Evolutionary conservation across 176 grass and related monocot species (phyloP).

Genomic region (Lolium perenne): DNA sequence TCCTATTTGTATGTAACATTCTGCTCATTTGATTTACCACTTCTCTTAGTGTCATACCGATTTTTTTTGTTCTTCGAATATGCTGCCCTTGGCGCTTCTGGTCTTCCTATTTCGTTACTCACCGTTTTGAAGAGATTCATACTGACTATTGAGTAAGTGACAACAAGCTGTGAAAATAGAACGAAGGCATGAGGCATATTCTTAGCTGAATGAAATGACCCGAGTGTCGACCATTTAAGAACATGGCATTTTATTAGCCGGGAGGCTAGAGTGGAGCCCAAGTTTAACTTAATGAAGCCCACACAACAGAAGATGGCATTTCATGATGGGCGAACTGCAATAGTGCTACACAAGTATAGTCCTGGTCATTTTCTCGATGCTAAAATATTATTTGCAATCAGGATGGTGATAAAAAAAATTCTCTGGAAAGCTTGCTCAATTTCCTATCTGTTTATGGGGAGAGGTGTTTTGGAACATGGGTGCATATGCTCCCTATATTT

Average conservation of each 20-base stretch:
- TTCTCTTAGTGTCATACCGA: neutral
- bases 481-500: no score
- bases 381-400: neutral
- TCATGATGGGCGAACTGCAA: neutral
- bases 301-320: no score
- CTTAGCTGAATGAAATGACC: neutral
- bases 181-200: neutral
- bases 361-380: neutral
- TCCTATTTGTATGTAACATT: neutral
- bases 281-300: no score
- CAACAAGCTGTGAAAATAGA: neutral
- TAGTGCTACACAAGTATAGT: neutral
- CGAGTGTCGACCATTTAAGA: neutral
- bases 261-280: neutral
- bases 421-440: neutral
- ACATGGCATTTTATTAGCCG: neutral
- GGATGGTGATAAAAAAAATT: neutral
- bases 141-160: no score
- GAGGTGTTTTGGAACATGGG: no score
- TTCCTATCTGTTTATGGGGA: neutral
- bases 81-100: neutral
- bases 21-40: neutral
- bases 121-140: neutral
- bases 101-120: neutral
- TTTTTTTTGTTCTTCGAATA: neutral